Evolutionary conservation across 495 filamentous ascomycete genomes (phyloP).

Genomic region (Aspergillus homomorphus): DNA sequence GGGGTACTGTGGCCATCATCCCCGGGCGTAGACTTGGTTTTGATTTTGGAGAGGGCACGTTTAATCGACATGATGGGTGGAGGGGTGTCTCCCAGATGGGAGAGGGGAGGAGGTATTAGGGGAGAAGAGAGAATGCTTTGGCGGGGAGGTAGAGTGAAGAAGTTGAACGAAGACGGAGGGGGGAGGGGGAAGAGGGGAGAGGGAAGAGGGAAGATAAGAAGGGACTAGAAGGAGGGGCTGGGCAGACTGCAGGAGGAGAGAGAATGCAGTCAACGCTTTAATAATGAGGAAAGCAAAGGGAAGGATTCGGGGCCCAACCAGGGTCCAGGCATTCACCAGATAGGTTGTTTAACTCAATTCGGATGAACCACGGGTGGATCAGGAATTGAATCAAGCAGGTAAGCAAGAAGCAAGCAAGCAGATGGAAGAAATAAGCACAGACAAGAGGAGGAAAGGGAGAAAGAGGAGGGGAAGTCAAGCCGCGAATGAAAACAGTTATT

Average conservation of each 20-base stretch:
- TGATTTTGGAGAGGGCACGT: constrained; percentile 45
- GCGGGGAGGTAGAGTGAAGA: constrained; percentile 25
- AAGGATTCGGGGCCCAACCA: background rate
- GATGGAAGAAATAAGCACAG: background rate
- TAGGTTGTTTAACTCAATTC: background rate
- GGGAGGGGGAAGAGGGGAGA: background rate
- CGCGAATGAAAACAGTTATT: background rate
- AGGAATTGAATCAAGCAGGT: background rate
- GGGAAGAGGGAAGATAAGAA: constrained; percentile 1
- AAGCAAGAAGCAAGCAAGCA: background rate
- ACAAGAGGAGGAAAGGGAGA: no score
- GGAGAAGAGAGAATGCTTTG: constrained; percentile 38
- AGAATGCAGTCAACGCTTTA: background rate
- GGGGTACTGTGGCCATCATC: constrained; percentile 27
- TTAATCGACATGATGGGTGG: constrained; percentile 42
- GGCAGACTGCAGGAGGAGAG: background rate
- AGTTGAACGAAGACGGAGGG: constrained; percentile 3
- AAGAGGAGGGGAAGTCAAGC: background rate
- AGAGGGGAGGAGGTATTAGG: constrained; percentile 2
- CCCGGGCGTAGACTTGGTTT: constrained; percentile 15
- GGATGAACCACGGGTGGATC: background rate
- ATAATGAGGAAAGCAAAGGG: background rate
- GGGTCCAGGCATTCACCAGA: background rate
- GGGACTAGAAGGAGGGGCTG: background rate
- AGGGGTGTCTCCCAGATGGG: background rate